Evolutionary conservation across 1,139 yeast species (phyloP).

Genomic region (Pichia sp.): DNA sequence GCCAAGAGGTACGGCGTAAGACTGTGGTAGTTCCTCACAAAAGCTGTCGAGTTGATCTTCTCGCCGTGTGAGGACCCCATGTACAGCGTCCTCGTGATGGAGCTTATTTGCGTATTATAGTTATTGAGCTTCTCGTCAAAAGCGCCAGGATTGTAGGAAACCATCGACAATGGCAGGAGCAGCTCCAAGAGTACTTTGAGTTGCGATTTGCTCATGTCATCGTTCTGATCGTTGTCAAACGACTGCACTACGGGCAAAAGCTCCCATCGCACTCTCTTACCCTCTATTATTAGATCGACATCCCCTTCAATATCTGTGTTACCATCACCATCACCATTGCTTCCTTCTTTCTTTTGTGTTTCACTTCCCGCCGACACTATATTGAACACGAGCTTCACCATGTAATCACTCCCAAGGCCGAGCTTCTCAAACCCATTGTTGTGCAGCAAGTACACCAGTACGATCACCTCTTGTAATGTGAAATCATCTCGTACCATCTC

Average conservation of each 20-base stretch:
- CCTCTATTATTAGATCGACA: conserved; percentile 35
- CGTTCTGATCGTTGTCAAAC: conserved; percentile 25
- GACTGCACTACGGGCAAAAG: conserved; percentile 23
- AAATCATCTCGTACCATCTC: background rate
- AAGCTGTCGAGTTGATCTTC: background rate
- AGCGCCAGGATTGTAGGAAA: no score
- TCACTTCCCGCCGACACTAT: no score
- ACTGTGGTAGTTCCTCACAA: conserved; percentile 1
- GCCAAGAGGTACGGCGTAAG: conserved; percentile 30
- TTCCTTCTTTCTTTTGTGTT: no score
- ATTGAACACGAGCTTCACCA: conserved; percentile 2
- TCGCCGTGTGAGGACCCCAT: background rate
- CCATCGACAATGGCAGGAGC: conserved; percentile 12
- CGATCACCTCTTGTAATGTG: conserved; percentile 2
- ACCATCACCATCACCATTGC: conserved; percentile 11
- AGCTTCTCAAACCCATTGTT: conserved; percentile 3
- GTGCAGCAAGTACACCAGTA: conserved; percentile 4
- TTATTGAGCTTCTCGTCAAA: no score
- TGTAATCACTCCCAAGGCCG: conserved; percentile 4
- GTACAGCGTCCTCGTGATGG: conserved; percentile 4
- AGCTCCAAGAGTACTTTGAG: no score
- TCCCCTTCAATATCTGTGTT: conserved; percentile 11
- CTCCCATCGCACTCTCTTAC: conserved; percentile 22
- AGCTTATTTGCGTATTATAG: conserved; percentile 4
- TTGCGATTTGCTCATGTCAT: no score